These are phyloP conservation scores for Alnus rubra DNA, from an alignment of 306 rosid species.

Conservation along the genomic window DNA sequence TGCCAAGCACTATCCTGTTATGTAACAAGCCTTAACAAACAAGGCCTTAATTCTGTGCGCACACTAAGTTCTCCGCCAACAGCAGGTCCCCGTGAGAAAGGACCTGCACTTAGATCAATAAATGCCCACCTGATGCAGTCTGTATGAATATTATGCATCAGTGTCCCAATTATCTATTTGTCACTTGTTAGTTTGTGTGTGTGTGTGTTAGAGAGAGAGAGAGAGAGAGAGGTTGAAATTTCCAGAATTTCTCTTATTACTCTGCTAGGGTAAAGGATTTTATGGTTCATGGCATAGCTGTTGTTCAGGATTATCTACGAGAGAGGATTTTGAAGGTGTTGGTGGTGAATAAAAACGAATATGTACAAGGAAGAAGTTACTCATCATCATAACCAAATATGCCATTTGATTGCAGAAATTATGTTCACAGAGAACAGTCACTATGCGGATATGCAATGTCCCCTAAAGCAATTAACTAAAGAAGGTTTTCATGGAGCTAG, in stretches of 20 bases:
- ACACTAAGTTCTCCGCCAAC: slow-evolving; percentile 96
- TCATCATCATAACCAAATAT: slow-evolving; percentile 1
- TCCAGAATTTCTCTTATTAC: slow-evolving; percentile 38
- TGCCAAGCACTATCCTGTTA: too few relatives aligned
- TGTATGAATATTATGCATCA: not conserved
- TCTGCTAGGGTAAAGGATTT: not conserved
- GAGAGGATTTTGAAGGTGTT: not conserved
- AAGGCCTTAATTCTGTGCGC: slow-evolving; percentile 79
- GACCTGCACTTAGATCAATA: slow-evolving; percentile 94
- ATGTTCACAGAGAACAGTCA: not conserved
- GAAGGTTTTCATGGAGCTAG: not conserved
- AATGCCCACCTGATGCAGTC: slow-evolving; percentile 79
- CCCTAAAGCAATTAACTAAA: not conserved
- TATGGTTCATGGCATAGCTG: not conserved
- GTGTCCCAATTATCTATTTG: not conserved
- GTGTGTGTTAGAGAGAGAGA: not conserved
- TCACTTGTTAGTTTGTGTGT: not conserved
- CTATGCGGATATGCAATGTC: not conserved
- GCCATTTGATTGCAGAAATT: not conserved
- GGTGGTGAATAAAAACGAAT: slow-evolving; percentile 6
- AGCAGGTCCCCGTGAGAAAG: slow-evolving; percentile 98
- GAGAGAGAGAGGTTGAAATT: slow-evolving; percentile 42
- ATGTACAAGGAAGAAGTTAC: not conserved
- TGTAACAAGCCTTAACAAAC: too few relatives aligned
- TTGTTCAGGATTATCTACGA: not conserved